These are phyloP conservation scores for Penicillium cinerascens DNA, from an alignment of 495 filamentous ascomycete genomes.

Conservation along the genomic window DNA sequence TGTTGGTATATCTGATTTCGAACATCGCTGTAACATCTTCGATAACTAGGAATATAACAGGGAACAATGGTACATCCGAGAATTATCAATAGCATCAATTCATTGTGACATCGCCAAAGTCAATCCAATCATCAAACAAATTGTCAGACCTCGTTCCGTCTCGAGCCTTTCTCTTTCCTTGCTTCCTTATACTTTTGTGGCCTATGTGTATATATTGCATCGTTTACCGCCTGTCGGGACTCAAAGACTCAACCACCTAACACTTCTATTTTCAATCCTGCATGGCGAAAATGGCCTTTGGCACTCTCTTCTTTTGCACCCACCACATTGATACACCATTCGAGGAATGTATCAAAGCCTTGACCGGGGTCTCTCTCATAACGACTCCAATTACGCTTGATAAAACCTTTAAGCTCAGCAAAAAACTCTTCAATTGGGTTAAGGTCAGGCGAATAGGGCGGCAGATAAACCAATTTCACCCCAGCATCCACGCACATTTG, in stretches of 20 bases:
- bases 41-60: too few relatives aligned
- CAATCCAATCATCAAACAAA: too few relatives aligned
- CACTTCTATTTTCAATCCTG: not conserved
- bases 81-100: too few relatives aligned
- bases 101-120: too few relatives aligned
- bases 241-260: too few relatives aligned
- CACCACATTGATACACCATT: slow-evolving; percentile 3
- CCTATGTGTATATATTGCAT: not conserved
- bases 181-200: too few relatives aligned
- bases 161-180: too few relatives aligned
- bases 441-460: slow-evolving; percentile 15
- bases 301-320: slow-evolving; percentile 6
- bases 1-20: too few relatives aligned
- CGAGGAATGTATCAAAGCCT: slow-evolving; percentile 5
- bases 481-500: slow-evolving; percentile 9
- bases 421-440: slow-evolving; percentile 21
- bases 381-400: slow-evolving; percentile 1
- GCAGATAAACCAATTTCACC: slow-evolving; percentile 27
- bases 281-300: slow-evolving; percentile 3
- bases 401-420: slow-evolving; percentile 18
- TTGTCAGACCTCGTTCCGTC: too few relatives aligned
- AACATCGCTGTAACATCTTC: not conserved
- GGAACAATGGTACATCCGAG: too few relatives aligned
- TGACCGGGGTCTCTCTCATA: not conserved
- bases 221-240: too few relatives aligned